Evolutionary conservation across 345 rosid species (phyloP), one percentile per base, ranked within the genome.

Genomic region (Rhodomyrtus tomentosa): DNA sequence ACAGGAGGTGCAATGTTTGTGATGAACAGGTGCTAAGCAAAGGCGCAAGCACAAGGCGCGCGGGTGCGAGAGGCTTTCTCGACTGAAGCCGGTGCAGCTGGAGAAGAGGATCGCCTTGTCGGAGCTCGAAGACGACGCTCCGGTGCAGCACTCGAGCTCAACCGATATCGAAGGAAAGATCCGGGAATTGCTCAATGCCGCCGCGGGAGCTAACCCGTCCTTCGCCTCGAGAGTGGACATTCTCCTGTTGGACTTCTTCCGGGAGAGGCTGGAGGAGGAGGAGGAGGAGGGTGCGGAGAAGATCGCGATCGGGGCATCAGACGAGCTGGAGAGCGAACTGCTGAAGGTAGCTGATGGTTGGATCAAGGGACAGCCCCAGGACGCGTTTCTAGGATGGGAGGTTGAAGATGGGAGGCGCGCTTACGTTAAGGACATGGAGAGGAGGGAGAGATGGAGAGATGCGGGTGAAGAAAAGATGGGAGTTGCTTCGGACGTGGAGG

Each of bases 351-450:
- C 89, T 14, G 87, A 87, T 83, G 94, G 92, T 24, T 94, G 99
- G 99, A 48, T 94, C 13, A 86, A 85, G 59, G 95, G 92, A 50
- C 55, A 83, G 51, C 85, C 91, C 12, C 81, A 88, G 55, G 93
- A 92, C 50, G 11, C 86, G 87, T 80, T 91, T 83, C 18, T 87
- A 82, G 93, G 95, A 29, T 94, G 97, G 98, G 93, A 94, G 81
- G 89, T 89, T 82, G 82, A 56, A 74, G 91, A 88, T 15, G 88
- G 89, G 16, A 92, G 98, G 58, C 83, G 80, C 24, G 81, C 85
- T 20, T 95, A 91, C 56, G 74, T 94, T 56, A 91, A 86, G 50
- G 94, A 92, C 14, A 88, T 89, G 95, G 93, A 93, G 87, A 91
- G 42, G 85, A 82, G 84, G 53, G 87, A 84, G 53, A 76, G 72